Base-by-base conservation (phyloP, 805 yeast species). In the Lipomyces spencermartinsiae region DNA sequence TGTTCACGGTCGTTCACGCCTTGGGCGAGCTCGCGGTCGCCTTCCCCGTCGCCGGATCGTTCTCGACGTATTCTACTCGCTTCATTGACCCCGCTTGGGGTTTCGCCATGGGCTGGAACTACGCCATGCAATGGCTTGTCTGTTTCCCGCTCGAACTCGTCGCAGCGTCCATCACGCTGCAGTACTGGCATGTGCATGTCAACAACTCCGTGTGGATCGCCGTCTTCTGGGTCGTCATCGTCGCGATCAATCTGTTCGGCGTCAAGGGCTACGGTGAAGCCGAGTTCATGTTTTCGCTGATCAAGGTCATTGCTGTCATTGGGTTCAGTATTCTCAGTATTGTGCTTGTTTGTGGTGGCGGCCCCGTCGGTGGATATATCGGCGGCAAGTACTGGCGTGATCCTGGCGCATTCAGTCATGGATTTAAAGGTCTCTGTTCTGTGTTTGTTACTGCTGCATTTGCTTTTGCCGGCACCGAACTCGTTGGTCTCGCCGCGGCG, bases 401-500 rank as follows among this genome's bases (percentile, higher is more conserved):
- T 66, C 91, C 91, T 0, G 88, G 88, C 75, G 82, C 74, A 46
- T 83, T 74, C 64, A 85, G 87, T 6, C 90, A 91, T 71, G 87
- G 83, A 16, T 88, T 89, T 77, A 88, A 89, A 78, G 93, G 92
- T 69, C 85, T 90, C 62, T 86, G 89, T 74, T 81, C 90, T 0
- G 91, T 87, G 16, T 86, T 90, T 69, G 89, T 89, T 61, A 86
- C 90, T 53, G 92, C 94, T 16, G 92, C 93, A 0, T 91, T 89
- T 77, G 84, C 92, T 9, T 91, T 87, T 75, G 86, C 90, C 54
- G 94, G 94, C 67, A 85, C 91, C 25, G 95, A 90, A 78, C 81
- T 90, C 73, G 85, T 86, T 53, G 91, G 92, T 62, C 82, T 90
- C 55, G 90, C 93, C 8, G 90, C 93, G 35, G 93, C 93, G 7